Evolutionary conservation across 2,329 filamentous ascomycete species (phyloP).

Genomic region (Ramularia endophylla): DNA sequence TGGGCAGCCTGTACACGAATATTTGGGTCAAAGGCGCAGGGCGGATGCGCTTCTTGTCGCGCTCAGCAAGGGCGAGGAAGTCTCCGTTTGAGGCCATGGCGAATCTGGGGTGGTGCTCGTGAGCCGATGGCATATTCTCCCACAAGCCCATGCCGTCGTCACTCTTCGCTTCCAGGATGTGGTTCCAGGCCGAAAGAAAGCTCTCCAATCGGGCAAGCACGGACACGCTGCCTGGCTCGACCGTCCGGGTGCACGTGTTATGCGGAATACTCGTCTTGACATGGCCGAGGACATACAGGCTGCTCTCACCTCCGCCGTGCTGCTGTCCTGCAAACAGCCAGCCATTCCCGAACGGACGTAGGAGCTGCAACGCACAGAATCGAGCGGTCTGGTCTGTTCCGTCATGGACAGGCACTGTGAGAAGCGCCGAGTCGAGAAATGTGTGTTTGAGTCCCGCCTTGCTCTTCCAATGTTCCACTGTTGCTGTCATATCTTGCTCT

Average conservation of each 20-base stretch:
- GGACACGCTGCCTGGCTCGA: constrained; percentile 20
- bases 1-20: constrained; percentile 28
- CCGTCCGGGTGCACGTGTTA: constrained; percentile 12
- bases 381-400: constrained; percentile 12
- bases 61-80: constrained; percentile 27
- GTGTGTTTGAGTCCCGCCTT: constrained; percentile 26
- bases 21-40: constrained; percentile 23
- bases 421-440: constrained; percentile 27
- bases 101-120: constrained; percentile 28
- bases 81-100: constrained; percentile 16
- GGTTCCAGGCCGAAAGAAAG: constrained; percentile 26
- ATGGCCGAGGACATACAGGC: constrained; percentile 27
- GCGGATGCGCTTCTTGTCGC: constrained; percentile 26
- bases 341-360: constrained; percentile 24
- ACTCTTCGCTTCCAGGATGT: constrained; percentile 19
- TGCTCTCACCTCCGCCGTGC: constrained; percentile 25
- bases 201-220: constrained; percentile 27
- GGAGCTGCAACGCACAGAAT: constrained; percentile 27
- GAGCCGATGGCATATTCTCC: constrained; percentile 29
- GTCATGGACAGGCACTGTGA: constrained; percentile 6
- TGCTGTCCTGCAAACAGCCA: constrained; percentile 28
- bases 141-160: constrained; percentile 23
- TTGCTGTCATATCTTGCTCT: constrained; percentile 6
- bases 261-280: constrained; percentile 16
- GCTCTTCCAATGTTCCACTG: constrained; percentile 30